Evolutionary conservation across 208 protist genomes (phyloP), one percentile per base, ranked within the genome.

Genomic region (Acanthamoeba castellanii): DNA sequence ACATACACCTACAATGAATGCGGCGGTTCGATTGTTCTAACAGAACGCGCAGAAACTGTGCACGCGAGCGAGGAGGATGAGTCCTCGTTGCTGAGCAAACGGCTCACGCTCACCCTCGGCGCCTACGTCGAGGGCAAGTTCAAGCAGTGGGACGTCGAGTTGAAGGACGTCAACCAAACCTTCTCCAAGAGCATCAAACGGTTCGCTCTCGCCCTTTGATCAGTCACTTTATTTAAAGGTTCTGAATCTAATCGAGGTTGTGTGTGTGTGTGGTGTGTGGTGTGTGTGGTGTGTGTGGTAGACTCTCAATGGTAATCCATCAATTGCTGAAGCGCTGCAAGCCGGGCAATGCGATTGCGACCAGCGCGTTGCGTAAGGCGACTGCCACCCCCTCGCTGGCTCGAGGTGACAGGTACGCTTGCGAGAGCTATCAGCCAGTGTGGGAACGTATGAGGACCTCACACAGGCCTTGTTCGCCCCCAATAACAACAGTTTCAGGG

Each of bases 81-180:
- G 16, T 37, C 84, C 1, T 22, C 57, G 30, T 27, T 91, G 30
- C 59, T 91, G 84, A 91, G 64, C 45, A 93, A 72, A 16, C 55
- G 45, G 6, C 52, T 93, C 8, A 81, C 89, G 14, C 57, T 66
- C 45, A 93, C 89, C 25, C 52, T 93, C 2, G 89, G 66, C 18
- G 89, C 66, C 64, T 93, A 93, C 68, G 66, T 93, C 30, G 66
- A 93, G 18, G 89, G 89, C 20, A 93, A 93, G 68, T 81, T 66
- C 47, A 78, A 93, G 64, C 64, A 72, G 42, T 93, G 89, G 64
- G 57, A 72, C 47, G 66, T 81, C 45, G 89, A 93, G 64, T 25
- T 93, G 61, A 93, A 93, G 52, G 89, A 93, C 57, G 89, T 93
- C 25, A 72, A 93, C n/a, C 89, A 93, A 27, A 93, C 66, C 61